phyloP scores from a whole-genome alignment of 1,139 yeast genomes.

The Nakaseomyces bracarensis region DNA sequence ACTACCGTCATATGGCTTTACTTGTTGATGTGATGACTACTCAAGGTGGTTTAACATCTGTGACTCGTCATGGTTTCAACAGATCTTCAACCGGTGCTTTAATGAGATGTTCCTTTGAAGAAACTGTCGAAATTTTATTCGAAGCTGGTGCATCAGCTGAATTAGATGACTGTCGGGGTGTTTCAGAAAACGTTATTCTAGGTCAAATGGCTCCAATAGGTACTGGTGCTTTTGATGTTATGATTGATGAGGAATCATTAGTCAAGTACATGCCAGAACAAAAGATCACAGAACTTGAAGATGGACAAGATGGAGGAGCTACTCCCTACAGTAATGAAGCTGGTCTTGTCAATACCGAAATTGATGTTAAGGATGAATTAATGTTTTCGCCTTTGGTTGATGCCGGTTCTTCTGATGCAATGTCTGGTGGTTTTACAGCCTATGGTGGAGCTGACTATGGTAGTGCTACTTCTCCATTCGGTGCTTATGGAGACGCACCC shows the following conservation, averaged over 20 bases:
- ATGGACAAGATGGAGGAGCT: slow-evolving; percentile 73
- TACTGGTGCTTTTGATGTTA: slow-evolving; percentile 95
- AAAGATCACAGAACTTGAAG: slow-evolving; percentile 36
- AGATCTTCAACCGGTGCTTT: slow-evolving; percentile 98
- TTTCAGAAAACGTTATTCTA: slow-evolving; percentile 92
- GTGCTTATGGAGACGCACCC: slow-evolving; percentile 52
- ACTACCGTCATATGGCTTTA: slow-evolving; percentile 96
- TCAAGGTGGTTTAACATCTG: slow-evolving; percentile 97
- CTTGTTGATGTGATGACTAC: slow-evolving; percentile 98
- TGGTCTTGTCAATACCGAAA: slow-evolving; percentile 63
- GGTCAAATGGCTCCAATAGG: slow-evolving; percentile 99
- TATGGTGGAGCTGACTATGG: slow-evolving; percentile 64
- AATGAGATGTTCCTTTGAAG: slow-evolving; percentile 99
- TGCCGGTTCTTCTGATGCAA: slow-evolving; percentile 67
- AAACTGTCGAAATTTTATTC: slow-evolving; percentile 91
- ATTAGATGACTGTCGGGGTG: slow-evolving; percentile 96
- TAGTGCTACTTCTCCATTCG: slow-evolving; percentile 60
- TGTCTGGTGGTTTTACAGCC: slow-evolving; percentile 83
- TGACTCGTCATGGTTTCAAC: slow-evolving; percentile 98
- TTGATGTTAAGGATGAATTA: slow-evolving; percentile 72
- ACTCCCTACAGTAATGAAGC: slow-evolving; percentile 86
- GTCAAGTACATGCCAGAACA: slow-evolving; percentile 39
- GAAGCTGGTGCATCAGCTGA: slow-evolving; percentile 99
- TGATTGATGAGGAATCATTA: slow-evolving; percentile 86
- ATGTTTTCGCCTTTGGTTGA: slow-evolving; percentile 93